A percentile compares a stretch with the other conserved stretches of the same genome.
Conservation (phyloP, 2,329 filamentous ascomycete genomes). For the Lasiodiplodia theobromae region DNA sequence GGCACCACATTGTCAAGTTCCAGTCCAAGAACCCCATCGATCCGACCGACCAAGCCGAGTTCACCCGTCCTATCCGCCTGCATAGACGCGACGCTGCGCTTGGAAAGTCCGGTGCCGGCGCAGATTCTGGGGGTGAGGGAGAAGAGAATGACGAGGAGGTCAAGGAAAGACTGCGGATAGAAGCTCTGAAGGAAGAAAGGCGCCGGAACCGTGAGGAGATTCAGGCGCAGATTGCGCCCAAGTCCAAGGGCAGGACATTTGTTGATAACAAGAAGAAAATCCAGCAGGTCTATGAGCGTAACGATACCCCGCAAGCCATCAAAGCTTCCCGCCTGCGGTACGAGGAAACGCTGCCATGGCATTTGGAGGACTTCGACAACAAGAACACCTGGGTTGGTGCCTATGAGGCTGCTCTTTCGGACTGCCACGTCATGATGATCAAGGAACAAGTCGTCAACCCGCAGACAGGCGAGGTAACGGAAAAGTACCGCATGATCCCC, state of each 20-base stretch:
- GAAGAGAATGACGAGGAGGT: conserved; percentile 70
- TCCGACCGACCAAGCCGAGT: conserved; percentile 78
- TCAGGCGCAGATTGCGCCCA: conserved; percentile 90
- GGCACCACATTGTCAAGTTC: conserved; percentile 88
- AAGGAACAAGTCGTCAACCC: conserved; percentile 61
- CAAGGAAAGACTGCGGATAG: conserved; percentile 65
- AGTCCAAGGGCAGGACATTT: conserved; percentile 57
- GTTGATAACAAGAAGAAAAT: conserved; percentile 84
- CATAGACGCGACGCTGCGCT: conserved; percentile 83
- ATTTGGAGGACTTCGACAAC: conserved; percentile 93
- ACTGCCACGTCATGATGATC: conserved; percentile 79
- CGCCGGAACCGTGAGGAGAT: conserved; percentile 87
- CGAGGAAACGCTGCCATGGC: conserved; percentile 95
- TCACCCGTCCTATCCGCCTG: conserved; percentile 84
- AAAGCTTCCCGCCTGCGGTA: conserved; percentile 73
- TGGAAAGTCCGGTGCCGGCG: conserved; percentile 46
- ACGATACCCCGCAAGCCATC: conserved; percentile 76
- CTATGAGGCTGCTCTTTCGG: conserved; percentile 87
- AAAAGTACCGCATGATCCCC: conserved; percentile 80
- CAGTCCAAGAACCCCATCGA: conserved; percentile 69
- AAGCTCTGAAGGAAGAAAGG: conserved; percentile 72
- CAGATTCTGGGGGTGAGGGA: conserved; percentile 52
- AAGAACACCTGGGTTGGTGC: conserved; percentile 93
- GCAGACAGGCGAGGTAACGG: conserved; percentile 15
- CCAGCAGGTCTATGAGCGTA: conserved; percentile 83